phyloP scores from a whole-genome alignment of 2,329 filamentous ascomycete genomes.

The Lasiodiplodia sp. region DNA sequence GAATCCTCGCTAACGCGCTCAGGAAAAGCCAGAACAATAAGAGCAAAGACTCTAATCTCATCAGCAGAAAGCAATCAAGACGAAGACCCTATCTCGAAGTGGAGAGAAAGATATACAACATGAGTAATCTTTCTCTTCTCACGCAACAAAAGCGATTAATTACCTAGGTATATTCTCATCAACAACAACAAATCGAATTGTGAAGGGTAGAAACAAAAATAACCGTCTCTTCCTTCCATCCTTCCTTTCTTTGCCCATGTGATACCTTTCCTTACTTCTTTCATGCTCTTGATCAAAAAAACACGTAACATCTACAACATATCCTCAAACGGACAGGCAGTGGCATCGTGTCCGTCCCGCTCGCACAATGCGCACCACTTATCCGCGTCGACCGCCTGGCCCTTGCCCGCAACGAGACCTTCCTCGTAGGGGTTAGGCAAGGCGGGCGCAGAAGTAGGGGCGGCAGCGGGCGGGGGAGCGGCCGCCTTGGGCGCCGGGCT shows the following conservation, averaged over 20 bases:
- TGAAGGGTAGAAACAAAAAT: not conserved
- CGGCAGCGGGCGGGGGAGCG: slow-evolving; percentile 28
- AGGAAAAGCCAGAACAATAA: not conserved
- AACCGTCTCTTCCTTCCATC: not conserved
- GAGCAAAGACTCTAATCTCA: not conserved
- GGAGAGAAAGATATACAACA: not conserved
- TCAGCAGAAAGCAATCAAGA: not conserved
- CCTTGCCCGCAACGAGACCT: slow-evolving; percentile 45
- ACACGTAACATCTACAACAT: slow-evolving; percentile 53
- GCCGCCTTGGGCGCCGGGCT: slow-evolving; percentile 12
- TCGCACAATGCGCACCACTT: slow-evolving; percentile 99
- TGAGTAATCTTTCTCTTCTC: not conserved
- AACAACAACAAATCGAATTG: not conserved
- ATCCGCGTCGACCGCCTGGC: slow-evolving; percentile 65
- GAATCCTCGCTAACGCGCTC: not conserved
- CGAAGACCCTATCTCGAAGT: not conserved
- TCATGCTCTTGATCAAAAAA: not conserved
- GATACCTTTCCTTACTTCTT: not conserved
- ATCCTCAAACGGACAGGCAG: slow-evolving; percentile 92
- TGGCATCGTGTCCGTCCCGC: slow-evolving; percentile 93
- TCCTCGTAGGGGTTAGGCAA: slow-evolving; percentile 45
- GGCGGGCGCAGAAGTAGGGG: slow-evolving; percentile 29
- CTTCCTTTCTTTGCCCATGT: not conserved
- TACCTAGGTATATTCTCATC: not conserved
- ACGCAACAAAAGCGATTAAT: not conserved